phyloP scores from a whole-genome alignment of 306 rosid species.

The Quercus glauca region DNA sequence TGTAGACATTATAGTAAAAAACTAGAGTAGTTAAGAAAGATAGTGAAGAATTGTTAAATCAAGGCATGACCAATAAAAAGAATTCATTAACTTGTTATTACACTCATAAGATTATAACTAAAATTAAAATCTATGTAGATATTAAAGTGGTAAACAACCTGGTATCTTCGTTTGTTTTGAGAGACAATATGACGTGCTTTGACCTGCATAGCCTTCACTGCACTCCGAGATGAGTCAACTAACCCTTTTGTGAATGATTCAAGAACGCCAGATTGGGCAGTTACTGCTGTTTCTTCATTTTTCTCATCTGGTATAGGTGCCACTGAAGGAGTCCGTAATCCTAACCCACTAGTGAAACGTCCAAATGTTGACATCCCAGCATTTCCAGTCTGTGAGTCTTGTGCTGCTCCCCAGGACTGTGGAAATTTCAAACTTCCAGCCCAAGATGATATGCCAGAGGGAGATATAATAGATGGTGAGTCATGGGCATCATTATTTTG shows the following conservation, averaged over 20 bases:
- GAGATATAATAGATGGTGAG: slow-evolving; percentile 18
- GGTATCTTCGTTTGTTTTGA: slow-evolving; percentile 90
- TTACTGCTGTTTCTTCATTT: slow-evolving; percentile 24
- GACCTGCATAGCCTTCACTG: slow-evolving; percentile 89
- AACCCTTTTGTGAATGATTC: slow-evolving; percentile 74
- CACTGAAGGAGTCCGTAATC: slow-evolving; percentile 41
- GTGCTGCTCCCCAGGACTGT: slow-evolving; percentile 32
- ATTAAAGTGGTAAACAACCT: slow-evolving; percentile 44
- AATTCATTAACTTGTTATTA: neutral
- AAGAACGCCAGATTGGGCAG: slow-evolving; percentile 48
- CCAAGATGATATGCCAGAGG: slow-evolving; percentile 54
- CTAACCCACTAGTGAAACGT: slow-evolving; percentile 57
- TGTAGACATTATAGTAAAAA: neutral
- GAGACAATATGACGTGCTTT: slow-evolving; percentile 93
- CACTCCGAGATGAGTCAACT: slow-evolving; percentile 66
- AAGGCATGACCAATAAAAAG: neutral
- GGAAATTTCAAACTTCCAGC: slow-evolving; percentile 43
- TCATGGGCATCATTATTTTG: slow-evolving; percentile 30
- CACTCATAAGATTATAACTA: neutral
- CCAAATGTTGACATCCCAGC: slow-evolving; percentile 47
- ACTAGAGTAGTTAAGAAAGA: neutral
- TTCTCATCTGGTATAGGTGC: slow-evolving; percentile 26
- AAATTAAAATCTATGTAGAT: slow-evolving; percentile 14
- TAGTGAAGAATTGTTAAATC: neutral
- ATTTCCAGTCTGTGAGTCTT: slow-evolving; percentile 36